A percentile compares a stretch with the other conserved stretches of the same genome.
Conservation (phyloP, 257 asterid species). For the Petunia axillaris region DNA sequence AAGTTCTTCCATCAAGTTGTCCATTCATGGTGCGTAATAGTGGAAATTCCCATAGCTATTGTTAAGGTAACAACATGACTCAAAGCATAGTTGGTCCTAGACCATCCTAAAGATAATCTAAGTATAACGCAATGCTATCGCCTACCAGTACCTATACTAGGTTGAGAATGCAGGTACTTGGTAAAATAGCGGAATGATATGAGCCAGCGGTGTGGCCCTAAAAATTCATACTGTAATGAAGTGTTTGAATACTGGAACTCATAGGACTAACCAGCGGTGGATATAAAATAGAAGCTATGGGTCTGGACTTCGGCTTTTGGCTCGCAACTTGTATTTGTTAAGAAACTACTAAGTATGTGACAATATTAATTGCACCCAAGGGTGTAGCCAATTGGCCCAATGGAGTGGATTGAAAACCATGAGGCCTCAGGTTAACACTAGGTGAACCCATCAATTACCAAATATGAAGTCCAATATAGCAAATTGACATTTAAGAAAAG, state of each 20-base stretch:
- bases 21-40: constrained; percentile 11
- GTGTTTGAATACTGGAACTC: background rate
- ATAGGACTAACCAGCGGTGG: background rate
- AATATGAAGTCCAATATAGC: background rate
- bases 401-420: no score
- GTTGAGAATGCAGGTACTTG: background rate
- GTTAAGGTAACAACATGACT: background rate
- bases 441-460: background rate
- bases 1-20: background rate
- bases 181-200: background rate
- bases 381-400: no score
- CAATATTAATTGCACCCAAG: no score
- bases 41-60: background rate
- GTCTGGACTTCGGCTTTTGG: no score
- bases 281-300: no score
- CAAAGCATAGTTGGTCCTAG: background rate
- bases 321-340: no score
- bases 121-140: background rate
- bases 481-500: background rate
- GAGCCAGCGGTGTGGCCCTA: background rate
- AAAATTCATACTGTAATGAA: background rate
- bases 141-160: background rate
- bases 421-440: no score
- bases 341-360: no score
- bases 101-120: background rate